Conservation (phyloP, 129 eudicot genomes). For the Mikania micrantha region DNA sequence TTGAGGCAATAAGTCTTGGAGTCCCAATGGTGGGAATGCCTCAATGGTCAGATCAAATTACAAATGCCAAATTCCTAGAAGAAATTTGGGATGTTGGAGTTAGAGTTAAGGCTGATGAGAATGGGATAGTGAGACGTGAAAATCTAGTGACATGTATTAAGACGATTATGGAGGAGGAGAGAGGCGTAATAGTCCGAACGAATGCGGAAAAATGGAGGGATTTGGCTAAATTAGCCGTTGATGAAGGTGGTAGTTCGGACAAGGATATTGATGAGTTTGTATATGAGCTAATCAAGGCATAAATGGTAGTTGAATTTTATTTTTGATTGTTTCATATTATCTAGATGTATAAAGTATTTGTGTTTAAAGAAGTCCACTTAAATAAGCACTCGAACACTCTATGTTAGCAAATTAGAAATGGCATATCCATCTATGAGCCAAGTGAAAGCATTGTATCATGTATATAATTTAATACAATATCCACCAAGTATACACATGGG, state of each 20-base stretch:
- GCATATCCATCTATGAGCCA: too few relatives aligned
- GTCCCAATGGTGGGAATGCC: constrained; percentile 33
- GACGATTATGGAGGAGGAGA: constrained; percentile 16
- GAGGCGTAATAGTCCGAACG: constrained; percentile 2
- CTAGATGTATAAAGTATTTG: too few relatives aligned
- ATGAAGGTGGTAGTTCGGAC: constrained; percentile 27
- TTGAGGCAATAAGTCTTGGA: constrained; percentile 33
- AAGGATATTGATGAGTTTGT: constrained; percentile 22
- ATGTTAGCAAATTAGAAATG: too few relatives aligned
- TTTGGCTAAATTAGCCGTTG: constrained; percentile 19
- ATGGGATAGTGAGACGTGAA: constrained; percentile 12
- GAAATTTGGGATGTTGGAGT: constrained; percentile 31
- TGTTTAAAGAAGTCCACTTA: too few relatives aligned
- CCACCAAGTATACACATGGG: too few relatives aligned
- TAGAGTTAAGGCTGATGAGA: constrained; percentile 12
- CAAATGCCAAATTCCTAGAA: constrained; percentile 25
- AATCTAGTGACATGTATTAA: constrained; percentile 15
- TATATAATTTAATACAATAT: too few relatives aligned
- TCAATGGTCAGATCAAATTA: constrained; percentile 30
- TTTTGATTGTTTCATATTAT: too few relatives aligned
- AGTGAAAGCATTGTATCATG: too few relatives aligned
- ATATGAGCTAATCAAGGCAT: constrained; percentile 5
- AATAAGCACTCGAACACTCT: too few relatives aligned
- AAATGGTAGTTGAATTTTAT: too few relatives aligned
- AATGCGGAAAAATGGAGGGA: constrained; percentile 25